A percentile compares a stretch with the other conserved stretches of the same genome.
Evolutionary conservation across 2,329 filamentous ascomycete genomes (phyloP).

Genomic region (Mariannaea sp.): DNA sequence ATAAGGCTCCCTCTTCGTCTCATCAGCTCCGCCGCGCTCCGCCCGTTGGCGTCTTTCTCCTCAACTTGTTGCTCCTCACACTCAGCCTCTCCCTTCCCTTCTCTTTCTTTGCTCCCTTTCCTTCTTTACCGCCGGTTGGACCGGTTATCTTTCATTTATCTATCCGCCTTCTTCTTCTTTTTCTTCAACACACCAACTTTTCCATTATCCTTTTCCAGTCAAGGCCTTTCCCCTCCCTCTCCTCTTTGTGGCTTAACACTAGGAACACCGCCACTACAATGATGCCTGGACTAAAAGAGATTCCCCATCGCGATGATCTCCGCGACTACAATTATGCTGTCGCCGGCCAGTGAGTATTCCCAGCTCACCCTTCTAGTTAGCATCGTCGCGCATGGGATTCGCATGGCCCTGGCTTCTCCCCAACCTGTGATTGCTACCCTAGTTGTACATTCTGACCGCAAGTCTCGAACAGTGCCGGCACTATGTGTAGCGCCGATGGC

Average conservation of each 20-base stretch:
- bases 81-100: slow-evolving; percentile 5
- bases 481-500: slow-evolving; percentile 81
- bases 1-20: slow-evolving; percentile 16
- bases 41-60: slow-evolving; percentile 20
- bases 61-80: slow-evolving; percentile 3
- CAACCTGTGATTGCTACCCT: too few species aligned
- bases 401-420: too few species aligned
- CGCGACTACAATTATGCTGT: slow-evolving; percentile 76
- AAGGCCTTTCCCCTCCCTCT: slow-evolving; percentile 13
- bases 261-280: slow-evolving; percentile 27
- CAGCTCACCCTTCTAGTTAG: slow-evolving; percentile 8
- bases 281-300: slow-evolving; percentile 40
- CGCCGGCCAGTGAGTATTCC: slow-evolving; percentile 75
- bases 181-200: slow-evolving; percentile 1
- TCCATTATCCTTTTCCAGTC: slow-evolving; percentile 1
- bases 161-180: neutral
- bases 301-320: slow-evolving; percentile 65
- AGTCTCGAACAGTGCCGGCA: slow-evolving; percentile 71
- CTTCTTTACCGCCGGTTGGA: slow-evolving; percentile 23
- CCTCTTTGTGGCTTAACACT: slow-evolving; percentile 20
- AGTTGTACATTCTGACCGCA: too few species aligned
- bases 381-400: too few species aligned
- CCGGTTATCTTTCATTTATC: slow-evolving; percentile 9
- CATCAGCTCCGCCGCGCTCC: slow-evolving; percentile 20
- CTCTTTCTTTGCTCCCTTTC: too few species aligned